Percentiles rank a stretch among this genome's conserved stretches.
phyloP scores from a whole-genome alignment of 164 flowering plant species.

The Dillenia suffruticosa region DNA sequence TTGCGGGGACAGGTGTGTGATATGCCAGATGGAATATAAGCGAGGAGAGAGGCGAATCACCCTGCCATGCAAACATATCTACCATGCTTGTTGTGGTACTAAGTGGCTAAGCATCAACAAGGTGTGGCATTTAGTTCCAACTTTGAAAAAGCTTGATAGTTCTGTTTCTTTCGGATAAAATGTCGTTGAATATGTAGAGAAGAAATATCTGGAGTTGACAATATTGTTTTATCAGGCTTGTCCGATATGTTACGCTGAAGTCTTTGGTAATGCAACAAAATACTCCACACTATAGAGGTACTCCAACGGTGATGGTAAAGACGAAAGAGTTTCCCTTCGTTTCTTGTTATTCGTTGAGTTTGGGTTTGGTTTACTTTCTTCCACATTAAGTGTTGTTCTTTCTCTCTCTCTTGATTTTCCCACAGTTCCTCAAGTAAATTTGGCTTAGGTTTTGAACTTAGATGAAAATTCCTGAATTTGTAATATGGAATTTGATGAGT shows the following conservation, averaged over 20 bases:
- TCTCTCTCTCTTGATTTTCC: not conserved
- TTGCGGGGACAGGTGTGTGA: slow-evolving; percentile 55
- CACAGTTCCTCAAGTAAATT: not conserved
- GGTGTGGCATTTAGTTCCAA: slow-evolving; percentile 20
- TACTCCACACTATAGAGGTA: not conserved
- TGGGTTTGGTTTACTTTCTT: not conserved
- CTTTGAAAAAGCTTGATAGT: not conserved
- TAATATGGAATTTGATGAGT: too few species aligned
- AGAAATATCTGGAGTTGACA: not conserved
- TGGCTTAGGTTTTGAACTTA: not conserved
- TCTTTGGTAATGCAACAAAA: slow-evolving; percentile 34
- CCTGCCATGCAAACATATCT: slow-evolving; percentile 80
- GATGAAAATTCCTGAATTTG: too few species aligned
- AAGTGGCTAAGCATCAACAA: slow-evolving; percentile 93
- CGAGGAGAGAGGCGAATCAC: slow-evolving; percentile 63
- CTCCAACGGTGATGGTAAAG: not conserved
- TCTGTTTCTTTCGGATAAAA: not conserved
- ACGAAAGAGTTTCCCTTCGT: not conserved
- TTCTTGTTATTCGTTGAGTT: not conserved
- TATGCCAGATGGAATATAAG: slow-evolving; percentile 90
- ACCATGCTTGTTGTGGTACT: slow-evolving; percentile 63
- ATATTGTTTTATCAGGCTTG: slow-evolving; percentile 44
- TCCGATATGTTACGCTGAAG: slow-evolving; percentile 79
- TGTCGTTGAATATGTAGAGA: too few species aligned
- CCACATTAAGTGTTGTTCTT: not conserved